phyloP scores from a whole-genome alignment of 2,329 filamentous ascomycete genomes.

The Penicillium crustosum region DNA sequence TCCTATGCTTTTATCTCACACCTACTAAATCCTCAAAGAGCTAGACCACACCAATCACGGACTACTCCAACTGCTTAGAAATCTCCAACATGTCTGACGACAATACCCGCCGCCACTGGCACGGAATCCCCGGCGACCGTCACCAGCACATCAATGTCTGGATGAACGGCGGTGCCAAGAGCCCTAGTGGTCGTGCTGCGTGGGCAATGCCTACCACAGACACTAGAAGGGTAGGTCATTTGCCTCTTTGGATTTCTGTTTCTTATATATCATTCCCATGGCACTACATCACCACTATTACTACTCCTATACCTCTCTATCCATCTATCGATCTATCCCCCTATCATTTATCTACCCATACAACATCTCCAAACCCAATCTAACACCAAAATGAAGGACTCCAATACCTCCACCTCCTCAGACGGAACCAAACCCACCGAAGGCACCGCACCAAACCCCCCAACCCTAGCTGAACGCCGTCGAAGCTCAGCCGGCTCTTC shows the following conservation, averaged over 20 bases:
- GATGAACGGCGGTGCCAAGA: constrained; percentile 34
- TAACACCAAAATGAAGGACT: constrained; percentile 23
- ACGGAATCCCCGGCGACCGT: constrained; percentile 35
- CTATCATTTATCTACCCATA: too few species aligned
- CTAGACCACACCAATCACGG: not conserved
- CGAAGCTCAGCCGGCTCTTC: constrained; percentile 29
- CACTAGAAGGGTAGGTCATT: constrained; percentile 31
- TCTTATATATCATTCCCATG: not conserved
- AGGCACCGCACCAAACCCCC: constrained; percentile 12
- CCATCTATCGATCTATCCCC: not conserved
- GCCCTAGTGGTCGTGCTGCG: constrained; percentile 22
- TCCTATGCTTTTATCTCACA: not conserved
- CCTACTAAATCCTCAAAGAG: not conserved
- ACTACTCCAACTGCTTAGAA: constrained; percentile 6
- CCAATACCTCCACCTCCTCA: constrained; percentile 32
- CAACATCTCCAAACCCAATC: not conserved
- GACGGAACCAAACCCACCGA: constrained; percentile 16
- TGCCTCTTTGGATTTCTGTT: not conserved
- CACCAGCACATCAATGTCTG: constrained; percentile 40
- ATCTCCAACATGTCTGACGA: constrained; percentile 26
- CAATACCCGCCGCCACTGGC: constrained; percentile 35
- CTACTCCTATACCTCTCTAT: not conserved
- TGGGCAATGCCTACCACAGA: constrained; percentile 22
- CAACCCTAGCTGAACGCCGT: constrained; percentile 27
- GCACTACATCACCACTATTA: not conserved